phyloP scores from a whole-genome alignment of 2,329 filamentous ascomycete species.

The Aplosporella prunicola region DNA sequence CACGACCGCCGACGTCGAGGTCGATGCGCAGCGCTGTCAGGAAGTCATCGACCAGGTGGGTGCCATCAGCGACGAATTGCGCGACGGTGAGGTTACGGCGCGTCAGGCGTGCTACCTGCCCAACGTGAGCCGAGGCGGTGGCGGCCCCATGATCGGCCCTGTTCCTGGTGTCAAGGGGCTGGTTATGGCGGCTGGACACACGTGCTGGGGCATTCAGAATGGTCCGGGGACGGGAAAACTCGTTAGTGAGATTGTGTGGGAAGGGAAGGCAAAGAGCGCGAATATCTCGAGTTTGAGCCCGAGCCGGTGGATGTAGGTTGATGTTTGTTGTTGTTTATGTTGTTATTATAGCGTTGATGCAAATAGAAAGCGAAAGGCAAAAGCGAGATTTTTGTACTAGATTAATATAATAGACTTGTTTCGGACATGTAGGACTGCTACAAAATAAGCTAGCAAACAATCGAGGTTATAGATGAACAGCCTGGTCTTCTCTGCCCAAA shows the following conservation, averaged over 20 bases:
- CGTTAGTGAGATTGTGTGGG: conserved; percentile 39
- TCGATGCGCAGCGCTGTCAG: conserved; percentile 68
- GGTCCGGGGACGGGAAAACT: conserved; percentile 62
- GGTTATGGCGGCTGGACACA: conserved; percentile 80
- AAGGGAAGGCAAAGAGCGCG: conserved; percentile 34
- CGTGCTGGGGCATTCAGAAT: conserved; percentile 98
- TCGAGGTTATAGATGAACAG: too few species aligned
- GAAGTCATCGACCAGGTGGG: conserved; percentile 74
- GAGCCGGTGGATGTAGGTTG: conserved; percentile 19
- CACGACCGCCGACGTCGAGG: conserved; percentile 63
- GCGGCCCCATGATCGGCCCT: conserved; percentile 69
- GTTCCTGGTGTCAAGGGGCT: conserved; percentile 60
- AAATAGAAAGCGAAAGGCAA: too few species aligned
- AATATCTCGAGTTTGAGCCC: conserved; percentile 34
- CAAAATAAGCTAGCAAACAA: too few species aligned
- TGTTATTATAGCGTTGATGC: too few species aligned
- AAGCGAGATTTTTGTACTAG: too few species aligned
- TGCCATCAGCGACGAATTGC: conserved; percentile 43
- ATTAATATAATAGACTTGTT: too few species aligned
- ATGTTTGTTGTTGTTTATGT: too few species aligned
- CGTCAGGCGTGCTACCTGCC: conserved; percentile 92
- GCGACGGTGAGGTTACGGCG: conserved; percentile 49
- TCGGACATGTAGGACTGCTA: too few species aligned
- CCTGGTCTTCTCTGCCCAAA: too few species aligned
- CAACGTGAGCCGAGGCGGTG: conserved; percentile 50